A percentile compares a stretch with the other conserved stretches of the same genome.
Evolutionary conservation across 768 basidiomycete genomes (phyloP).

Genomic region (Leucosporidium scottii): DNA sequence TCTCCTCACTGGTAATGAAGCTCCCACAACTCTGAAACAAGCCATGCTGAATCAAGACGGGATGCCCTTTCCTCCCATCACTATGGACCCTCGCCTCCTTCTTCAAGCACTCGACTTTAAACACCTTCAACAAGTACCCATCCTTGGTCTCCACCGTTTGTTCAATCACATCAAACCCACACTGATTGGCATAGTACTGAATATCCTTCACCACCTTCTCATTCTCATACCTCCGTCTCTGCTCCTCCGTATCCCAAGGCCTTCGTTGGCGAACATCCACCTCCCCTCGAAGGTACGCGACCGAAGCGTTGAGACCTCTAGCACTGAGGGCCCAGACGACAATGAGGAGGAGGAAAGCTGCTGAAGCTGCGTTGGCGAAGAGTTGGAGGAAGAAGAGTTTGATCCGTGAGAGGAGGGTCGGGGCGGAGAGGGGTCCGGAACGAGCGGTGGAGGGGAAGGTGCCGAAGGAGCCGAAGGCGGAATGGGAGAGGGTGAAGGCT

Average conservation of each 20-base stretch:
- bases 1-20: conserved; percentile 51
- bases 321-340: conserved; percentile 45
- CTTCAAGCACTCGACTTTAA: conserved; percentile 36
- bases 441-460: conserved; percentile 29
- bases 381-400: conserved; percentile 43
- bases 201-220: conserved; percentile 47
- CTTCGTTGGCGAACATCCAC: conserved; percentile 25
- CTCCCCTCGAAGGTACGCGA: no score
- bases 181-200: conserved; percentile 47
- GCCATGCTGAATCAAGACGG: conserved; percentile 49
- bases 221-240: conserved; percentile 41
- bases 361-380: conserved; percentile 44
- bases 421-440: conserved; percentile 25
- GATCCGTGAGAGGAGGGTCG: conserved; percentile 25
- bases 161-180: conserved; percentile 48
- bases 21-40: conserved; percentile 50
- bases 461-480: conserved; percentile 30
- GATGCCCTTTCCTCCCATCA: conserved; percentile 43
- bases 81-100: conserved; percentile 21
- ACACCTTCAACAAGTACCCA: conserved; percentile 46
- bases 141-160: conserved; percentile 49
- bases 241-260: conserved; percentile 43
- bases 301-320: not conserved
- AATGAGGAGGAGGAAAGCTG: conserved; percentile 46
- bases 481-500: conserved; percentile 32